Percentiles rank a stretch among this genome's conserved stretches.
Evolutionary conservation across 2,329 filamentous ascomycete species (phyloP).

Genomic region (Colletotrichum orchidophilum): DNA sequence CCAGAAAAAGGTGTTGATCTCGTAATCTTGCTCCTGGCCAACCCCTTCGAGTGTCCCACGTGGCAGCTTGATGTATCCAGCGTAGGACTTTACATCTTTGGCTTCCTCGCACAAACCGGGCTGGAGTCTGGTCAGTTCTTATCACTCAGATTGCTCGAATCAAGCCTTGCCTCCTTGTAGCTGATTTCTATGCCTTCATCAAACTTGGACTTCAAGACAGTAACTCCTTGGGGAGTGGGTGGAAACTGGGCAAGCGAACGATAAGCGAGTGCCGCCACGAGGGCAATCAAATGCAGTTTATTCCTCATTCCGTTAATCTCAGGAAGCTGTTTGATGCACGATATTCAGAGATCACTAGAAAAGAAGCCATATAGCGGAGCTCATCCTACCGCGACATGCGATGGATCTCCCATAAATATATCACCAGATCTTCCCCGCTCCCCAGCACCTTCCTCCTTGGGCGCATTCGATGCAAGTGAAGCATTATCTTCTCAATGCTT

Average conservation of each 20-base stretch:
- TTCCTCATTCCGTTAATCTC: background rate
- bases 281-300: background rate
- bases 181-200: slow-evolving; percentile 67
- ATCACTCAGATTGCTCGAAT: background rate
- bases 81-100: slow-evolving; percentile 68
- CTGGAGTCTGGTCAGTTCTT: slow-evolving; percentile 41
- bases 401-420: background rate
- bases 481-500: background rate
- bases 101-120: slow-evolving; percentile 63
- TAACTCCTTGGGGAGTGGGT: slow-evolving; percentile 42
- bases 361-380: too few species aligned
- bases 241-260: slow-evolving; percentile 37
- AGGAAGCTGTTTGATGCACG: too few species aligned
- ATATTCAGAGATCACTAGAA: too few species aligned
- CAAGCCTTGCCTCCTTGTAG: slow-evolving; percentile 60
- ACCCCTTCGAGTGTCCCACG: slow-evolving; percentile 40
- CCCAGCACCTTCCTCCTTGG: slow-evolving; percentile 25
- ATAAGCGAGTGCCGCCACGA: slow-evolving; percentile 41
- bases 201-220: slow-evolving; percentile 63
- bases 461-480: background rate
- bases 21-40: slow-evolving; percentile 52
- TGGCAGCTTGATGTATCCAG: slow-evolving; percentile 67
- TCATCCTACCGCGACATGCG: background rate
- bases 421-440: background rate
- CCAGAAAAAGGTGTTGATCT: slow-evolving; percentile 57